Evolutionary conservation across 169 alveolate genomes (phyloP), one percentile per base, ranked within the genome.

Genomic region (Pseudocohnilembus persalinus): DNA sequence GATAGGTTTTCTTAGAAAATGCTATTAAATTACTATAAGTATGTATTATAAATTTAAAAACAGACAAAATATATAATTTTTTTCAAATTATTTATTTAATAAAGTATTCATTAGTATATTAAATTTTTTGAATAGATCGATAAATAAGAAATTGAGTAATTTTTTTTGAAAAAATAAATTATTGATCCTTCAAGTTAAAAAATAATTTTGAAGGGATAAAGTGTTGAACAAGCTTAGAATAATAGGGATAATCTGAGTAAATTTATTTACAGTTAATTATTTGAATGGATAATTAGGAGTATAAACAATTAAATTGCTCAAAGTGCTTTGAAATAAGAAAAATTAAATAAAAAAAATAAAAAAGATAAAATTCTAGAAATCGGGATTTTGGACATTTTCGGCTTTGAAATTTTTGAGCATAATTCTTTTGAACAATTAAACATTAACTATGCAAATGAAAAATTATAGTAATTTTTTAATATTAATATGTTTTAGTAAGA

Each of bases 381-480:
- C 4, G 90, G 91, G 4, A 78, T 85, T 29, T 80, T 85, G 27
- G 93, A 90, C 83, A 90, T 90, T 31, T 90, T 90, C 81, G 93
- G 93, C 25, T 90, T 90, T 75, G 93, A 92, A 82, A 89, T 88
- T 15, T 91, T 91, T 73, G 90, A 82, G 68, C 30, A 78, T 0
- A 89, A 89, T 35, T 86, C 91, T 16, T 97, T 98, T 89, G 99
- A 99, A 85, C 99, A 99, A 91, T 92, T 99, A 80, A 95, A 98
- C 84, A 99, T 99, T 78, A 99, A 99, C 91, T 98, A 96, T 88
- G 99, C 99, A 4, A 99, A 99, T 95, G 99, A 99, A 91, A 97
- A 98, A 89, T 97, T 98, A 29, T 99, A 98, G 88, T 95, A 97
- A 88, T 95, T 96, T 74, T 98, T 97, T 88, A 97, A 97, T 27